Percentiles rank a stretch among this genome's conserved stretches.
Evolutionary conservation across 1,284 basidiomycete genomes (phyloP).

Genomic region (Melampsora abietis-canadensis): DNA sequence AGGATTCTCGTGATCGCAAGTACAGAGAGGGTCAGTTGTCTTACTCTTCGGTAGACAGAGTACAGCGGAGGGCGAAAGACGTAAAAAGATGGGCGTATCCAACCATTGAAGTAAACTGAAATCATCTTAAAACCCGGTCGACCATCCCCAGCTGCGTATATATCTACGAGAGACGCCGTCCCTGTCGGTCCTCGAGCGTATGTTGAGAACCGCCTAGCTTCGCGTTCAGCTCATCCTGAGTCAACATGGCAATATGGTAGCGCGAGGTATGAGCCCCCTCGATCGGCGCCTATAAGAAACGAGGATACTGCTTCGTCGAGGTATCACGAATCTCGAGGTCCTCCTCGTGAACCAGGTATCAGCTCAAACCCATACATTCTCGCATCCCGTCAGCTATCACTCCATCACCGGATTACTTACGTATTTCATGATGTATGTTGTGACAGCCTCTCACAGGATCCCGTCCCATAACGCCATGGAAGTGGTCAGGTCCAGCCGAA

Average conservation of each 20-base stretch:
- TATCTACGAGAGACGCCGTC: not conserved
- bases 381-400: too few species aligned
- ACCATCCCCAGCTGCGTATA: not conserved
- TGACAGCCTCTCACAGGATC: not conserved
- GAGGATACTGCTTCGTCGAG: not conserved
- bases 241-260: not conserved
- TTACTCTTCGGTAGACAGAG: not conserved
- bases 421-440: not conserved
- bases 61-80: not conserved
- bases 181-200: not conserved
- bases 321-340: not conserved
- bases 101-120: not conserved
- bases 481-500: not conserved
- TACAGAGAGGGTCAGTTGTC: constrained; percentile 3
- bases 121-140: not conserved
- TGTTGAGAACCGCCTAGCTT: not conserved
- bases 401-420: not conserved
- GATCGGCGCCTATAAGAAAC: not conserved
- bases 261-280: not conserved
- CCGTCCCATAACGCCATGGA: not conserved
- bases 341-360: constrained; percentile 8
- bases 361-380: not conserved
- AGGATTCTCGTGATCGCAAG: constrained; percentile 7
- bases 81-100: not conserved
- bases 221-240: not conserved